These are phyloP conservation scores for Fusarium papillatum DNA, from an alignment of 2,329 filamentous ascomycete species.

Conservation along the genomic window DNA sequence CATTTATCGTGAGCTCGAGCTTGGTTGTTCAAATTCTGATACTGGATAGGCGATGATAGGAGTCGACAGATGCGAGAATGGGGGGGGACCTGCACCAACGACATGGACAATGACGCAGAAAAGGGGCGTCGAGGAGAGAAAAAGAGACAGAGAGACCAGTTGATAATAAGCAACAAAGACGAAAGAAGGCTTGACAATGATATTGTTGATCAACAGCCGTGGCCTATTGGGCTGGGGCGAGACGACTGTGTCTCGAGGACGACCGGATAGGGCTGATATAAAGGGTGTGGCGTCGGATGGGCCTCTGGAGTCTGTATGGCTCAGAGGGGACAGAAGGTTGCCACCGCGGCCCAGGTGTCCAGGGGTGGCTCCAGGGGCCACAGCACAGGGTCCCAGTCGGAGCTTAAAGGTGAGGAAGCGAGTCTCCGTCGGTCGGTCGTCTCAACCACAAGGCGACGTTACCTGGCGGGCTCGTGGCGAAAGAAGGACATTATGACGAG, in stretches of 20 bases:
- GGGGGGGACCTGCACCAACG: slow-evolving; percentile 31
- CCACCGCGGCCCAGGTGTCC: slow-evolving; percentile 36
- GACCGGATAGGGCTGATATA: slow-evolving; percentile 47
- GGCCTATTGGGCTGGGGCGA: slow-evolving; percentile 7
- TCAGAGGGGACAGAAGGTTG: slow-evolving; percentile 31
- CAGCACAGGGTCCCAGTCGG: slow-evolving; percentile 32
- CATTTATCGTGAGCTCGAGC: slow-evolving; percentile 62
- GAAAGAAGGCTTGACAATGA: slow-evolving; percentile 7
- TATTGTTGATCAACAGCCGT: slow-evolving; percentile 5
- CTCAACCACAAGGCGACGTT: slow-evolving; percentile 36
- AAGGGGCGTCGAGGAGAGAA: slow-evolving; percentile 7
- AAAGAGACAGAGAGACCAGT: slow-evolving; percentile 6
- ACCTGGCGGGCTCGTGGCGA: slow-evolving; percentile 42
- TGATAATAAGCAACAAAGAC: slow-evolving; percentile 12
- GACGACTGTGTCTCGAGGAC: slow-evolving; percentile 19
- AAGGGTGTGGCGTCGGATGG: slow-evolving; percentile 39
- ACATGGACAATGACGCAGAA: slow-evolving; percentile 39
- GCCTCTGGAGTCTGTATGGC: slow-evolving; percentile 16
- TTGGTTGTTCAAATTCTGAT: slow-evolving; percentile 34
- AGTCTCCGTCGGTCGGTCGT: slow-evolving; percentile 34
- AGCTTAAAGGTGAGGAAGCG: slow-evolving; percentile 33
- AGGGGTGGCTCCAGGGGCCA: slow-evolving; percentile 21
- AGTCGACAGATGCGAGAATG: slow-evolving; percentile 28
- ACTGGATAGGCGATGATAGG: slow-evolving; percentile 23
- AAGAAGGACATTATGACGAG: slow-evolving; percentile 39